These are phyloP conservation scores for Ceratocystis eucalypticola DNA, from an alignment of 2,329 filamentous ascomycete genomes.

Conservation along the genomic window DNA sequence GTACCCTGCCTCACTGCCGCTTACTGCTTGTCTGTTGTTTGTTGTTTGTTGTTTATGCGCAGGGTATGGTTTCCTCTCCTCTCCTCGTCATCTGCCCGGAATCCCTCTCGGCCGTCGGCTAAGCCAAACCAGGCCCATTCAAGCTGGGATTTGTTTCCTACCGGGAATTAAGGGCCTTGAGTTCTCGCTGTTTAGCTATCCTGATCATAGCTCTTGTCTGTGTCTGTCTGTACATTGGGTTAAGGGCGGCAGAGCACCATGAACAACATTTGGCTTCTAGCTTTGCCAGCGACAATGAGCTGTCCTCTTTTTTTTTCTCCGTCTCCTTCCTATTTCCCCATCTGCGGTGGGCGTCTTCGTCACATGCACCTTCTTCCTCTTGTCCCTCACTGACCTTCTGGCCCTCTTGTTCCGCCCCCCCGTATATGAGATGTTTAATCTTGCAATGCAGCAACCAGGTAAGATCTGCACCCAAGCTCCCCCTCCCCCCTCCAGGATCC, in stretches of 20 bases:
- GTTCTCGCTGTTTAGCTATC: too few relatives aligned
- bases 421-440: slow-evolving; percentile 4
- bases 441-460: neutral
- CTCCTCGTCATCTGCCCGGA: neutral
- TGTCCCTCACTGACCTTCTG: neutral
- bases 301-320: too few relatives aligned
- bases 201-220: too few relatives aligned
- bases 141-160: neutral
- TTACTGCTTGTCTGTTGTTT: neutral
- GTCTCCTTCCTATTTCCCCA: too few relatives aligned
- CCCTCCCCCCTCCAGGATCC: neutral
- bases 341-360: neutral
- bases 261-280: too few relatives aligned
- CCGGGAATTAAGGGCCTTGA: too few relatives aligned
- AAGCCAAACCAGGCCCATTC: neutral
- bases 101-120: slow-evolving; percentile 6
- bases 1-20: too few relatives aligned
- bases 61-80: neutral
- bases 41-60: neutral
- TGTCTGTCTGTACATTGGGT: too few relatives aligned
- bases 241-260: too few relatives aligned
- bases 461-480: neutral
- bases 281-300: too few relatives aligned
- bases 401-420: neutral
- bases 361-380: neutral